Percentiles rank a stretch among this genome's conserved stretches.
Conservation (phyloP, 2,329 filamentous ascomycete genomes). For the Neofusicoccum sp. region DNA sequence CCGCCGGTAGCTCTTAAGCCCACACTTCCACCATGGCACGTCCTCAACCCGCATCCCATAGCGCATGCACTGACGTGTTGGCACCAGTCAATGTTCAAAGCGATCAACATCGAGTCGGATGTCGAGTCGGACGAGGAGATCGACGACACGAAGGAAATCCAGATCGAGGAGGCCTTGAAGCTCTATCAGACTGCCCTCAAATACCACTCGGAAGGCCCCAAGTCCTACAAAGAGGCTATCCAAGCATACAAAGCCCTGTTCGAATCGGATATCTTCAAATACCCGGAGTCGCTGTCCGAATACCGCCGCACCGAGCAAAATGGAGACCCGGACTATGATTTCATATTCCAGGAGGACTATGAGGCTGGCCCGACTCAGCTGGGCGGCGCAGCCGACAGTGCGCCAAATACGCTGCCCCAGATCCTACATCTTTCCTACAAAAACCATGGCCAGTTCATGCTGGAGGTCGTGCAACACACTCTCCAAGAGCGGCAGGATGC, state of each 20-base stretch:
- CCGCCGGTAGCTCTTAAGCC: neutral
- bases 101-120: slow-evolving; percentile 92
- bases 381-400: slow-evolving; percentile 66
- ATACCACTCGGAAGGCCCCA: slow-evolving; percentile 81
- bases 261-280: slow-evolving; percentile 88
- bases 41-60: neutral
- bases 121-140: slow-evolving; percentile 86
- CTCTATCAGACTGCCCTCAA: slow-evolving; percentile 89
- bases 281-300: slow-evolving; percentile 81
- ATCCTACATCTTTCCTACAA: slow-evolving; percentile 93
- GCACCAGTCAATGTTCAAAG: slow-evolving; percentile 64
- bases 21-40: slow-evolving; percentile 5
- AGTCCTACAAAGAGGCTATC: slow-evolving; percentile 70
- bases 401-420: slow-evolving; percentile 78
- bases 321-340: slow-evolving; percentile 45
- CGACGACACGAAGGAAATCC: slow-evolving; percentile 92
- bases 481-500: slow-evolving; percentile 34
- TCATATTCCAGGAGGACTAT: slow-evolving; percentile 38
- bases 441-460: slow-evolving; percentile 85
- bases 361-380: slow-evolving; percentile 42
- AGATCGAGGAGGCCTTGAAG: slow-evolving; percentile 95
- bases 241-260: slow-evolving; percentile 84
- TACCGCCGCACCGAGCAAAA: slow-evolving; percentile 68
- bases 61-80: neutral
- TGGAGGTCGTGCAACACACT: slow-evolving; percentile 68